Evolutionary conservation across 495 filamentous ascomycete species (phyloP), one percentile per base, ranked within the genome.

Genomic region (Xanthoparmelia taractica): DNA sequence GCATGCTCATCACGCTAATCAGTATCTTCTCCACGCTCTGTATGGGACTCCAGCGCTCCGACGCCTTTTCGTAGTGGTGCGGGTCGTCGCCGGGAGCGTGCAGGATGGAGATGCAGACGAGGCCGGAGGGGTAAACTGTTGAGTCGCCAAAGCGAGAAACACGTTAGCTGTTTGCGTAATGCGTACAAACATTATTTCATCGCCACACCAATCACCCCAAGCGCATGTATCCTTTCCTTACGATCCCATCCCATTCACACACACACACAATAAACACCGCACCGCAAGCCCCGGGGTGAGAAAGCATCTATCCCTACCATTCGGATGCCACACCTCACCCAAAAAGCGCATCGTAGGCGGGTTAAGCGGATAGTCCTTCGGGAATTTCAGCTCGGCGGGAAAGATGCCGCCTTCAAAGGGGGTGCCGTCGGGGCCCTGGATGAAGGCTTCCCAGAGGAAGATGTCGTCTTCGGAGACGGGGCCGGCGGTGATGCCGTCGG

Each of bases 31-130:
- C 95, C 67, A 97, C 92, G 63, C 86, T 91, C 77, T 97, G 94
- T 52, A 99, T 96, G 48, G 94, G 94, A 48, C 85, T 88, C 94
- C 94, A 99, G 57, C 94, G 83, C 79, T 99, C 94, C 25, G 85
- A 88, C 29, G 95, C 95, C 68, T 93, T 89, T 76, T 99, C 94
- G 79, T 99, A 99, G 74, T 97, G 95, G 74, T 96, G 96, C 65
- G 94, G 92, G 75, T 99, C 94, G 73, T 99, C 95, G 67, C 92
- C 92, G n/a, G 94, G 94, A 7, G 95, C 87, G 77, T 99, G 94
- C 13, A 99, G 85, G 79, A 99, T 99, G 18, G 89, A 94, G 65
- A 99, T 99, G 76, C 94, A 99, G 64, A 99, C 94, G 25, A 87
- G 79, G 63, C 94, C 94, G 71, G 85, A 90, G 40, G 89, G 82